Base-by-base conservation (phyloP, 441 rosid species). In the Syzygium malaccense region DNA sequence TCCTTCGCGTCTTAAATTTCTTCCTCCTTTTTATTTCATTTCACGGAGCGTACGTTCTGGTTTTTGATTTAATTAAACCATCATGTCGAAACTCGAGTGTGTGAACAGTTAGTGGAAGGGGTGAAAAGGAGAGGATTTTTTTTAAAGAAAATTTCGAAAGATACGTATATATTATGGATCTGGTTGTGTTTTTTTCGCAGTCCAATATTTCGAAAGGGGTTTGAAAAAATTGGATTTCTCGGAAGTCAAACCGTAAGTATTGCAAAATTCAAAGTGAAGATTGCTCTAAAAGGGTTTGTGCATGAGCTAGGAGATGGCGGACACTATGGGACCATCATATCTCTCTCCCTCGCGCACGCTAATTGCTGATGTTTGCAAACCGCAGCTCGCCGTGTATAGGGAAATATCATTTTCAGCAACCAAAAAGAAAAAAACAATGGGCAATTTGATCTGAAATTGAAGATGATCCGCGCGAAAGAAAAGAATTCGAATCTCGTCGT, bases 361-460 rank as follows among this genome's bases (percentile, higher is more conserved):
- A 8, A 23, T 45, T 45, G 3, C 20, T 18, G 8, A 2, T 7
- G 15, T 51, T 14, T 1, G 5, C 14, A 51, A 15, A 26, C 12
- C 13, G 28, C 28, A 28, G 6, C 2, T 3, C 71, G 2, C 7
- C 0, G 2, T 37, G 49, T 37, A 6, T 37, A 3, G 37, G 14
- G 26, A 10, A 68, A 33, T 4, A 5, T 3, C 45, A 2, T 33
- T 18, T 4, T 1, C 7, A 1, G 7, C 8, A 0, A 7, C 7
- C 2, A 55, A 41, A 41, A 41, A 41, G 6, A 41, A 45, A 68
- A 32, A 8, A 7, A 17, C 2, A 8, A 32, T 32, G 25, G 78
- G 8, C 7, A 0, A 32, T 66, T 66, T 5, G 3, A 8, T 32
- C 25, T 66, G 2, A 28, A 60, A 28, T 60, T 2, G 2, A 14